A percentile compares a stretch with the other conserved stretches of the same genome.
These are phyloP conservation scores for Stemphylium lycopersici DNA, from an alignment of 2,329 filamentous ascomycete species.

Conservation along the genomic window DNA sequence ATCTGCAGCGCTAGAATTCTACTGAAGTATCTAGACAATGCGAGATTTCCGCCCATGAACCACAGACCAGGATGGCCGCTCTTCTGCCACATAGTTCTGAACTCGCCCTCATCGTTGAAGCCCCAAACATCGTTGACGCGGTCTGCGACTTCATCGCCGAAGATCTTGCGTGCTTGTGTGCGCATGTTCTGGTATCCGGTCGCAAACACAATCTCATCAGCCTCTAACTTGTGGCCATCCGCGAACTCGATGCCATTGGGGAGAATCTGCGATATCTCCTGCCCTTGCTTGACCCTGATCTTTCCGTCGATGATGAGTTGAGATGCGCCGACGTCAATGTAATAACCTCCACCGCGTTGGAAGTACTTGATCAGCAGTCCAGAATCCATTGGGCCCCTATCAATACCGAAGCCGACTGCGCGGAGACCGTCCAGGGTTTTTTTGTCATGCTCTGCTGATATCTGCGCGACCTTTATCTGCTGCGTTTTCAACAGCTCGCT, in stretches of 20 bases:
- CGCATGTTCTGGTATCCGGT: constrained; percentile 57
- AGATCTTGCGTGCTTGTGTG: constrained; percentile 45
- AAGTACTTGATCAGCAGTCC: constrained; percentile 50
- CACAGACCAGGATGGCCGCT: constrained; percentile 49
- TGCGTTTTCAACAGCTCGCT: constrained; percentile 40
- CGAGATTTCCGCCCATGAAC: constrained; percentile 54
- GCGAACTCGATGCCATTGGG: constrained; percentile 51
- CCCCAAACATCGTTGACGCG: constrained; percentile 54
- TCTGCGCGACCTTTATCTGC: constrained; percentile 33
- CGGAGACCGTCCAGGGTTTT: constrained; percentile 51
- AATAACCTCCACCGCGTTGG: constrained; percentile 55
- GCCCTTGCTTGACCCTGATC: constrained; percentile 53
- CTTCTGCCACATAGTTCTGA: constrained; percentile 51
- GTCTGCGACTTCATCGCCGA: constrained; percentile 51
- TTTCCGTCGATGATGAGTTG: constrained; percentile 52
- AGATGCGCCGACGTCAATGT: constrained; percentile 55
- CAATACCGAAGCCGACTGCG: constrained; percentile 51
- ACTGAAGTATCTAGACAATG: constrained; percentile 56
- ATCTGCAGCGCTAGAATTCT: constrained; percentile 56
- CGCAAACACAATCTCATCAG: constrained; percentile 55
- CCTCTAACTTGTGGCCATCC: constrained; percentile 52
- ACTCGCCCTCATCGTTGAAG: constrained; percentile 55
- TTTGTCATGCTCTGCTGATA: constrained; percentile 41
- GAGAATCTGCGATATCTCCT: constrained; percentile 46
- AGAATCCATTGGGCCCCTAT: constrained; percentile 36